Evolutionary conservation across 2,329 filamentous ascomycete species (phyloP), one percentile per base, ranked within the genome.

Genomic region (Phialemoniopsis sp.): DNA sequence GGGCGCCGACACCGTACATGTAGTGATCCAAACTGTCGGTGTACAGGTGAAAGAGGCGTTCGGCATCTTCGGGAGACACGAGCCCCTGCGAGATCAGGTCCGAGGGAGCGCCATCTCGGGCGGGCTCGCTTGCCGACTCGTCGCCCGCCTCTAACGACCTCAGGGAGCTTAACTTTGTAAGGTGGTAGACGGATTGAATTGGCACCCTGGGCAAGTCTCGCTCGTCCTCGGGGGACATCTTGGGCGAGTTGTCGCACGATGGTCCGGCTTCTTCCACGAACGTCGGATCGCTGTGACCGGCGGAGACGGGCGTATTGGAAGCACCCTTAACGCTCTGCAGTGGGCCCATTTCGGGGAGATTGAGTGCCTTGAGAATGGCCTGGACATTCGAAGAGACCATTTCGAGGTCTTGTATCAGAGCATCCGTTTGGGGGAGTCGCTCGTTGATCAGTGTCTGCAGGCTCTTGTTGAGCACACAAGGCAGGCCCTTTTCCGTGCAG

Each of bases 1-100:
- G 67, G 14, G 73, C 61, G 14, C 72, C 67, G 17, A 73, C 72
- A 4, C 66, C 64, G 41, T 73, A 77, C 42, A 76, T 60, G 38
- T 70, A 64, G 37, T 68, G 63, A 45, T 76, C 72, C 41, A 76
- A 66, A 1, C 65, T 67, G 34, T 70, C 63, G 34, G 66, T 67
- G 46, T 74, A 78, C 10, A 74, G 60, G 4, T 60, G 54, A 46
- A 76, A 77, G 0, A 78, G 54, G 33, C 72, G 64, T 34, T 76
- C 66, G 0, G 73, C 73, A 41, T 76, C 72, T 3, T 63, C 58
- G 4, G 71, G 38, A 1, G 67, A 60, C 2, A 78, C 52, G 7
- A 63, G 45, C 0, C 72, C 72, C 0, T 53, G 52, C 2, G 60
- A 51, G 14, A 66, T 60, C 4, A 66, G 59, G 41, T 66, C 63